phyloP scores from a whole-genome alignment of 768 basidiomycete genomes.

The Xerocomellus amylosporus region DNA sequence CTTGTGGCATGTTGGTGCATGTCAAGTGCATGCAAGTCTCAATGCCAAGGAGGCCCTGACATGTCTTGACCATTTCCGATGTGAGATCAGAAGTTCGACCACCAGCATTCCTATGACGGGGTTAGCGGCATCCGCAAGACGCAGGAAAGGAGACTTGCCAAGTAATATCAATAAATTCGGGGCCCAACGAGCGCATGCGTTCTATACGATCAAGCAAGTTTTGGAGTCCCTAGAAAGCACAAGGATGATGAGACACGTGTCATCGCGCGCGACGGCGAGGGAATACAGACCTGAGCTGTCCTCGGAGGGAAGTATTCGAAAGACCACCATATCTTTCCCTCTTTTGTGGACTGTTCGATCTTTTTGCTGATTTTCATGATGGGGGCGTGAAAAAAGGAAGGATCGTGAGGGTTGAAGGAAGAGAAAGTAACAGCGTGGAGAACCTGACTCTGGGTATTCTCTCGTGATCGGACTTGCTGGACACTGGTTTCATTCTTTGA shows the following conservation, averaged over 20 bases:
- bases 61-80: slow-evolving; percentile 90
- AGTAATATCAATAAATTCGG: slow-evolving; percentile 98
- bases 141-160: slow-evolving; percentile 49
- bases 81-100: slow-evolving; percentile 94
- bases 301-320: slow-evolving; percentile 98
- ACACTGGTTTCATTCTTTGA: slow-evolving; percentile 3
- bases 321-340: slow-evolving; percentile 94
- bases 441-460: slow-evolving; percentile 24
- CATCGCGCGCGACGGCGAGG: not conserved
- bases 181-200: slow-evolving; percentile 92
- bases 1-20: slow-evolving; percentile 97
- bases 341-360: slow-evolving; percentile 79
- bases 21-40: slow-evolving; percentile 99
- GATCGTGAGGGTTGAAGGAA: slow-evolving; percentile 15
- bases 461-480: slow-evolving; percentile 9
- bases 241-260: not conserved
- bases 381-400: slow-evolving; percentile 19
- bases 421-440: not conserved
- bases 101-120: slow-evolving; percentile 79
- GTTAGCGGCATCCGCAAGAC: slow-evolving; percentile 1
- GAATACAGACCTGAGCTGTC: slow-evolving; percentile 75
- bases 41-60: slow-evolving; percentile 87
- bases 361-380: slow-evolving; percentile 94
- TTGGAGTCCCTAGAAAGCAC: slow-evolving; percentile 49
- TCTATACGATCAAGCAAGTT: slow-evolving; percentile 98